Base-by-base conservation (phyloP, 2,329 filamentous ascomycete genomes). In the Aureobasidium namibiae region DNA sequence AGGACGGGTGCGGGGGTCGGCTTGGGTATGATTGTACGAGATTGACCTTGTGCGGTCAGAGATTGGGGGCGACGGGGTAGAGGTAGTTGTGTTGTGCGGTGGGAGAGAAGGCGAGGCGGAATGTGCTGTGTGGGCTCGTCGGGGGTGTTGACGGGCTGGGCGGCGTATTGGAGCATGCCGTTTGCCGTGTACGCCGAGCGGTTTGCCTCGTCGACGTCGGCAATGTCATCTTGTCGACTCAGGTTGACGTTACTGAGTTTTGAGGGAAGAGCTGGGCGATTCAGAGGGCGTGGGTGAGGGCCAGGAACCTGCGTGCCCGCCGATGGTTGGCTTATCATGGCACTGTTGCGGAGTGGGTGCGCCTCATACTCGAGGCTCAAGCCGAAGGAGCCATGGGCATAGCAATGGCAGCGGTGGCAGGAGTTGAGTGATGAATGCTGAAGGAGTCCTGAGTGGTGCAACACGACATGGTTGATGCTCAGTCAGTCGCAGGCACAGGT, bases 171-270 rank as follows among this genome's bases (percentile, higher is more conserved):
- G 24, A 57, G 54, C 41, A 57, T 33, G 54, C 54, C 54, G 42
- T 57, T 57, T 31, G 54, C 54, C 36, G 41, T 57, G 42, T 57
- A 57, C n/a, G 54, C 54, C 31, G 54, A 46, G 18, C 18, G 29
- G 33, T 57, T 57, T 57, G 67, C 65, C 18, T 60, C 58, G 42
- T 70, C 64, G 29, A 64, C 41, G 29, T 63, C 53, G 45, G 29
- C 9, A 10, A 18, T 21, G 29, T 61, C 60, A 9, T 67, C 64
- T 39, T 69, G 67, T 36, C 67, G 68, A 41, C 63, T 66, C 9
- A 68, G 68, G 18, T 68, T 65, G 44, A 69, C 68, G 56, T 65
- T 67, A 63, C 66, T 69, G 48, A 71, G 66, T 34, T 66, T 65
- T 44, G 69, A 70, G 21, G 69, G 68, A 9, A 66, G 60, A n/a